Evolutionary conservation across 2,329 filamentous ascomycete genomes (phyloP), one percentile per base, ranked within the genome.

Genomic region (Pseudogymnoascus sp.): DNA sequence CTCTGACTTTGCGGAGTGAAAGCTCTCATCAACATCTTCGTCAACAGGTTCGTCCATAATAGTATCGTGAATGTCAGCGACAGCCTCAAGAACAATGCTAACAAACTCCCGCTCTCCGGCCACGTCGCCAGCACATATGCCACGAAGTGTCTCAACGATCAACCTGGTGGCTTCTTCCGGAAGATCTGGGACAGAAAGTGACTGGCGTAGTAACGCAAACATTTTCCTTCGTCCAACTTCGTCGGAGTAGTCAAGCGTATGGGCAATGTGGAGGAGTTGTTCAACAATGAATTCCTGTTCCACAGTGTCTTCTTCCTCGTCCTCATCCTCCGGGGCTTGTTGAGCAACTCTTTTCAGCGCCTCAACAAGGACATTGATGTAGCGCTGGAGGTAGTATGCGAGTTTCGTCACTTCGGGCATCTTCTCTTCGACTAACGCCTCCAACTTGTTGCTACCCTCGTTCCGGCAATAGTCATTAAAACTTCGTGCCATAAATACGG

Each of bases 281-380:
- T 97, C 92, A 39, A 97, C 90, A 65, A 97, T 90, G 69, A 99
- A 99, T 74, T 97, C 93, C 69, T 92, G 88, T 72, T 97, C 92
- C 5, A 92, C 87, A 0, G 89, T 89, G 67, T 95, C 90, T 69
- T 95, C 90, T 64, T 92, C 89, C 3, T 80, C 82, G 5, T 90
- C 89, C 22, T 84, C 83, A 1, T 85, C 78, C 2, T 77, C 81
- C 1, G 77, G 78, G 22, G 82, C 80, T 62, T 83, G 78, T 36
- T 77, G 75, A 5, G 84, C 81, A 41, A 81, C 76, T 66, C 81
- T 79, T 71, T 80, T 81, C 16, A 91, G 79, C 2, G 83, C 81
- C 63, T 90, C 84, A 25, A 89, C 80, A 28, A 92, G 77, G 25
- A 80, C 86, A 69, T 79, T 82, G 68, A 94, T 84, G 71, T 97